Percentiles rank a stretch among this genome's conserved stretches.
Conservation (phyloP, 1,284 basidiomycete genomes). For the Thecaphora thlaspeos region DNA sequence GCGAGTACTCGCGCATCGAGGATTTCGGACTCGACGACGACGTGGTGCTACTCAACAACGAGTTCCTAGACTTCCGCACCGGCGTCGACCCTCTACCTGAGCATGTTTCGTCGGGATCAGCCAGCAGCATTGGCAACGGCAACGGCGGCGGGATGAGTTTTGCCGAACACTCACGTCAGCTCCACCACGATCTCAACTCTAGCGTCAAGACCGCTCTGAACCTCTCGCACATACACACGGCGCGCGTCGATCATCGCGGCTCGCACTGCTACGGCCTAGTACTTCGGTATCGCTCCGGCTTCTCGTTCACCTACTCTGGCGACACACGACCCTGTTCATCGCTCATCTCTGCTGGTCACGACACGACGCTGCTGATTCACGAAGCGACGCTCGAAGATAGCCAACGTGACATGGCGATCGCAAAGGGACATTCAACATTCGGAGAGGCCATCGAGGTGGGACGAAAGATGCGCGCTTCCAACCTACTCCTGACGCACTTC, state of each 20-base stretch:
- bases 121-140: constrained; percentile 4
- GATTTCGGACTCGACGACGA: constrained; percentile 68
- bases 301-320: constrained; percentile 66
- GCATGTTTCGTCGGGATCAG: neutral
- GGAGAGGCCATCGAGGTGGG: constrained; percentile 81
- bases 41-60: constrained; percentile 39
- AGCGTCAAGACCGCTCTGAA: constrained; percentile 11
- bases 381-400: constrained; percentile 87
- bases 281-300: constrained; percentile 61
- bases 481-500: constrained; percentile 88
- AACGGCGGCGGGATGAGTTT: constrained; percentile 1
- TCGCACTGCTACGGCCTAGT: constrained; percentile 41
- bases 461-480: constrained; percentile 71
- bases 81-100: constrained; percentile 29
- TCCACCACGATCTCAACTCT: constrained; percentile 4
- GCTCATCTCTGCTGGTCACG: constrained; percentile 68
- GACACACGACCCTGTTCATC: constrained; percentile 78
- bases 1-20: constrained; percentile 68
- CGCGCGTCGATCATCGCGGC: constrained; percentile 22
- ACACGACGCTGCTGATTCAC: constrained; percentile 82
- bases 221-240: constrained; percentile 29
- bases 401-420: constrained; percentile 64
- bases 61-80: constrained; percentile 29
- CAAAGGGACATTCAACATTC: constrained; percentile 85
- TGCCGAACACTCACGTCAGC: constrained; percentile 6